Evolutionary conservation across 495 filamentous ascomycete genomes (phyloP).

Genomic region (Alectoria sarmentosa): DNA sequence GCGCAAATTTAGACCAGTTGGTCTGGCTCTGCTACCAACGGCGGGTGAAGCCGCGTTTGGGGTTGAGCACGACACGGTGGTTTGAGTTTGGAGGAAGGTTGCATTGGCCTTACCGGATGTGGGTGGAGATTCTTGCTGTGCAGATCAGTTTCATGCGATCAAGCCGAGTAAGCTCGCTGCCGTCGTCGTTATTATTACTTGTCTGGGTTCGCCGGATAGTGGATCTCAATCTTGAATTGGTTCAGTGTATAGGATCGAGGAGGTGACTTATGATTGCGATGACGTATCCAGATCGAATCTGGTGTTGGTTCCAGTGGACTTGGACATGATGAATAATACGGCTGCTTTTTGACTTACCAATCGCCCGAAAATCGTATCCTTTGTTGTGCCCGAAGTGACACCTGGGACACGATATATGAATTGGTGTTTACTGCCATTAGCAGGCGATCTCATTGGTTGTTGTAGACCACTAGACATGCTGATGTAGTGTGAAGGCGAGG

Average conservation of each 20-base stretch:
- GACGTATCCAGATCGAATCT: background rate
- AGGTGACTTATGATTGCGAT: background rate
- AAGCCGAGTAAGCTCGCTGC: background rate
- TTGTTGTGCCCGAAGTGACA: background rate
- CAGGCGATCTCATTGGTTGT: background rate
- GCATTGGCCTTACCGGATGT: background rate
- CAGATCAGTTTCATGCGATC: background rate
- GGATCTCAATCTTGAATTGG: background rate
- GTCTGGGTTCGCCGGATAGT: background rate
- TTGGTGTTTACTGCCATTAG: background rate
- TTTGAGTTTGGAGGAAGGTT: background rate
- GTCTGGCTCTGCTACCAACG: background rate
- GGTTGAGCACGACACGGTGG: background rate
- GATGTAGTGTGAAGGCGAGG: background rate
- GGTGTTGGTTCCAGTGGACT: background rate
- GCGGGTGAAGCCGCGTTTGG: constrained; percentile 5
- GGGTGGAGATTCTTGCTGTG: background rate
- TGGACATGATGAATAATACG: background rate
- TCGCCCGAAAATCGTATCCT: background rate
- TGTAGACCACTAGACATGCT: background rate
- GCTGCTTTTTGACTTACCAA: background rate
- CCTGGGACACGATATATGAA: background rate
- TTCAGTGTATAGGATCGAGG: background rate
- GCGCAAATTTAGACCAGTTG: background rate
- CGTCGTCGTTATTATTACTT: background rate